Base-by-base conservation (phyloP, 2,329 filamentous ascomycete genomes). In the Beauveria australis region DNA sequence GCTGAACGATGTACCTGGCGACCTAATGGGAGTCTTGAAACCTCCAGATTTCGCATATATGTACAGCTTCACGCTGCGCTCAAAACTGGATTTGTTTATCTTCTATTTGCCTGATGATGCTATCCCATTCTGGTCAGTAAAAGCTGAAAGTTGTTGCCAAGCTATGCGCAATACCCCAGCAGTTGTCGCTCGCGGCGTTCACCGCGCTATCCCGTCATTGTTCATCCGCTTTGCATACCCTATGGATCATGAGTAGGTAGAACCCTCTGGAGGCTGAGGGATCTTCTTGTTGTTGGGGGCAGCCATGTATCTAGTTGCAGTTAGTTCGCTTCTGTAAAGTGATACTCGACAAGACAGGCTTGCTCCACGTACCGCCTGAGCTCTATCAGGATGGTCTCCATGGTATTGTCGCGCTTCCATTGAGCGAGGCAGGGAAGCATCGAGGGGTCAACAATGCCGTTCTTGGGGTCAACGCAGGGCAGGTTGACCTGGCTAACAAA, bases 401-500 rank as follows among this genome's bases (percentile, higher is more conserved):
- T 96, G 40, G 92, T 96, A 72, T 92, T 94, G 52, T 95, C 89
- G 63, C 91, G 83, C 79, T 90, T 94, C 94, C 94, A 99, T 74
- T 90, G 87, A 60, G 87, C 84, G 49, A 99, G 82, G 69, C 92
- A 96, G 18, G 89, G 89, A 40, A 99, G 81, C 71, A 92, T 91
- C 62, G 82, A 81, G 19, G 89, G 87, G 71, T 97, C 92, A 67
- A 97, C 91, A 80, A 91, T 71, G 70, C 94, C 94, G 65, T 89
- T 89, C 67, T 80, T 83, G 64, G 82, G 80, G 75, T 93, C 89
- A 57, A 99, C 94, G 70, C 93, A 96, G 28, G 94, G 94, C n/a
- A 97, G 84, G 78, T 97, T 97, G 78, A 99, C 88, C 75, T 91
- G 89, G 69, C 89, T 96, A 69, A 94, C 86, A 76, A 99, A 99